Percentiles rank a stretch among this genome's conserved stretches.
phyloP scores from a whole-genome alignment of 139 green algal genomes.

The Coccomyxa sp. region DNA sequence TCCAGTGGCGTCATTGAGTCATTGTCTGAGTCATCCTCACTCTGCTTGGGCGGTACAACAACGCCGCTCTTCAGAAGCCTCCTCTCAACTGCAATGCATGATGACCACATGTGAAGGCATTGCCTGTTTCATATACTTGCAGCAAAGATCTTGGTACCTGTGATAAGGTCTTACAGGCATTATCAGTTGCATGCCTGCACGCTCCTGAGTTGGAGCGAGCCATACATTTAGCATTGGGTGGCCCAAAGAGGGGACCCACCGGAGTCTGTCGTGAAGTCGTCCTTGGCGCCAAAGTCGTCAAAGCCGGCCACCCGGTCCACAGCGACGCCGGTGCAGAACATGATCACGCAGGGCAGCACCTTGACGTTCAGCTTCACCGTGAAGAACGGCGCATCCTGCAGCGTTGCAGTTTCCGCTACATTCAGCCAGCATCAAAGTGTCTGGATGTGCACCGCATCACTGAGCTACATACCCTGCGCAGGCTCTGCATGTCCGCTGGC shows the following conservation, averaged over 20 bases:
- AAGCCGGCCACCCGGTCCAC: conserved; percentile 83
- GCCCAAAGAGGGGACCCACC: background rate
- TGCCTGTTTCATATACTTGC: no score
- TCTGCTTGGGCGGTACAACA: background rate
- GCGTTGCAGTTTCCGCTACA: background rate
- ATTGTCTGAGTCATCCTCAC: background rate
- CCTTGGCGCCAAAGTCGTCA: conserved; percentile 73
- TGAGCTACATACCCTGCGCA: no score
- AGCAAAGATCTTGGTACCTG: no score
- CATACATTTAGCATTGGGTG: no score
- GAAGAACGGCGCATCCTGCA: conserved; percentile 89
- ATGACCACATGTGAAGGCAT: no score
- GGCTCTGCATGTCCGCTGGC: no score
- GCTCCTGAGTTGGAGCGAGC: no score
- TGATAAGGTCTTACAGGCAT: no score
- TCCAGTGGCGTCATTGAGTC: background rate
- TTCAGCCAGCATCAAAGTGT: no score
- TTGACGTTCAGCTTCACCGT: conserved; percentile 89
- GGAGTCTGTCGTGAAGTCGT: conserved; percentile 40
- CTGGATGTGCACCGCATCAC: no score
- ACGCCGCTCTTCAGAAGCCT: background rate
- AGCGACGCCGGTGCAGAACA: conserved; percentile 75
- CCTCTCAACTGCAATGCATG: background rate
- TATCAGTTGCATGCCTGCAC: no score
- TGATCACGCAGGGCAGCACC: conserved; percentile 81